Percentiles rank a stretch among this genome's conserved stretches.
phyloP scores from a whole-genome alignment of 2,329 filamentous ascomycete genomes.

The Fusarium hostae region DNA sequence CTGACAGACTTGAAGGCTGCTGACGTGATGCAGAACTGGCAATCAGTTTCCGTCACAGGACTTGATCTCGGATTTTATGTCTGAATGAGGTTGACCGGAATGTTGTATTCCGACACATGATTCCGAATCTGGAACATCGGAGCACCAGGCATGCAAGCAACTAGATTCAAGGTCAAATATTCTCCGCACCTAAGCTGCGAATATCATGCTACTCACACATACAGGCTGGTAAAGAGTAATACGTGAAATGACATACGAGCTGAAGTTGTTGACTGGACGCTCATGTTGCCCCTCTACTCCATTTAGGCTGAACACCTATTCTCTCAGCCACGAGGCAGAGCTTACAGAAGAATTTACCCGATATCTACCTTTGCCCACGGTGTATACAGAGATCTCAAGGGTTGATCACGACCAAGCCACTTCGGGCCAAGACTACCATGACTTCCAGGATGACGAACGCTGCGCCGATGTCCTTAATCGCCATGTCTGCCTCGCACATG shows the following conservation, averaged over 20 bases:
- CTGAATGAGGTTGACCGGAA: not conserved
- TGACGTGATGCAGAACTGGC: not conserved
- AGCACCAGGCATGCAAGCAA: not conserved
- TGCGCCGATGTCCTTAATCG: too few relatives aligned
- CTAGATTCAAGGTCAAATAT: too few relatives aligned
- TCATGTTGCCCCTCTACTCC: rapidly evolving
- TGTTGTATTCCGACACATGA: not conserved
- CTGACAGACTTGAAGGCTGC: not conserved
- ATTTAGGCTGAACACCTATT: rapidly evolving
- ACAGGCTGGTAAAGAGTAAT: rapidly evolving
- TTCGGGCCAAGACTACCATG: not conserved
- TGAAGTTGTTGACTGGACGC: rapidly evolving
- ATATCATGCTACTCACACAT: rapidly evolving
- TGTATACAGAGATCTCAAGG: too few relatives aligned
- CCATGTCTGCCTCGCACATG: not conserved
- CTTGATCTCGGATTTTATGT: too few relatives aligned
- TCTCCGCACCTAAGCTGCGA: too few relatives aligned
- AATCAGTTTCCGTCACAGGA: rapidly evolving
- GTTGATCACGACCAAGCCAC: too few relatives aligned
- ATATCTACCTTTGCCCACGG: too few relatives aligned
- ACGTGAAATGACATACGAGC: rapidly evolving
- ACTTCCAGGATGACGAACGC: not conserved
- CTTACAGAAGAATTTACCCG: too few relatives aligned
- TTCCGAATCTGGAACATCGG: not conserved
- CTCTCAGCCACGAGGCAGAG: too few relatives aligned